These are phyloP conservation scores for Globisporangium nagaii DNA, from an alignment of 352 stramenopile species.

Conservation along the genomic window DNA sequence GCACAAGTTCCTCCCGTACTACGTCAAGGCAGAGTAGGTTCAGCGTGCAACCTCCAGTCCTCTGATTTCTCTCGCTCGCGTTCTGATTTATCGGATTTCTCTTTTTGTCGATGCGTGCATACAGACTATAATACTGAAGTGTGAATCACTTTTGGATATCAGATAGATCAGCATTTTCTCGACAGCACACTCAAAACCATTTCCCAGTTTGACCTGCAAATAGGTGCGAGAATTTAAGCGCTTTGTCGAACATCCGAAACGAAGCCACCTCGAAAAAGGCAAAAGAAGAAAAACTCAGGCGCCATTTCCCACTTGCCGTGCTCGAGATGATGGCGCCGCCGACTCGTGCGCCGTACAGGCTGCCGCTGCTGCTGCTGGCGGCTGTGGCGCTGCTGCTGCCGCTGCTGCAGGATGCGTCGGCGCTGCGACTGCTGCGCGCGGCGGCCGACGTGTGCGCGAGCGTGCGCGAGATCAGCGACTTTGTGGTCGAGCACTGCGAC, in stretches of 20 bases:
- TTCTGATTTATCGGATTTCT: no score
- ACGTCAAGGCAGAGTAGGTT: conserved; percentile 4
- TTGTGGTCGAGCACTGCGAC: conserved; percentile 30
- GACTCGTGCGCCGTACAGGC: not conserved
- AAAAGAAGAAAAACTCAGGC: not conserved
- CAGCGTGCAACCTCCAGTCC: not conserved
- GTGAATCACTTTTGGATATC: no score
- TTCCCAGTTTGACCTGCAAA: no score
- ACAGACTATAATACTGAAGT: no score
- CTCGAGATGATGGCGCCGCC: not conserved
- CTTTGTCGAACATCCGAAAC: no score
- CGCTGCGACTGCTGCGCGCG: not conserved
- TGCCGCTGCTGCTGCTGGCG: not conserved
- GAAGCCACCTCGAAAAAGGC: no score
- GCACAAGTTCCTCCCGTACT: conserved; percentile 14
- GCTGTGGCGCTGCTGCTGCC: not conserved
- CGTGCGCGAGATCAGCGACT: conserved; percentile 39
- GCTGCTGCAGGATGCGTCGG: not conserved
- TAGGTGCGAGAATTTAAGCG: no score
- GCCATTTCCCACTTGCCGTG: not conserved
- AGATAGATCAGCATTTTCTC: no score
- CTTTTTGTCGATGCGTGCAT: no score
- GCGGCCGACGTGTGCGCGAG: conserved; percentile 22
- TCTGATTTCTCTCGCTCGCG: no score
- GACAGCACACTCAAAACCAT: no score